These are phyloP conservation scores for Ophiostoma sp. DNA, from an alignment of 2,329 filamentous ascomycete genomes.

Conservation along the genomic window DNA sequence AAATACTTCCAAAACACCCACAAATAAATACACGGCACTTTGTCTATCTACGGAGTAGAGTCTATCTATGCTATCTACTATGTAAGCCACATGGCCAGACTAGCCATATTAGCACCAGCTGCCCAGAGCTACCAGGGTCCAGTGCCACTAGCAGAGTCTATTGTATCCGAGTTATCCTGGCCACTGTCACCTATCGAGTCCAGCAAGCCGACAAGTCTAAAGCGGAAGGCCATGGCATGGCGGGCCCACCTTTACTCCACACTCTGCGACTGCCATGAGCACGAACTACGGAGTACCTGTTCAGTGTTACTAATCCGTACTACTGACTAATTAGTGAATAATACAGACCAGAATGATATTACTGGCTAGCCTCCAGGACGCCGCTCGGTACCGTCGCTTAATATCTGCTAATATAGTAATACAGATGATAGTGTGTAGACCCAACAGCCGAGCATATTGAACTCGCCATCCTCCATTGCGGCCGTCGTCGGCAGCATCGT, in stretches of 20 bases:
- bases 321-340: too few relatives aligned
- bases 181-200: too few relatives aligned
- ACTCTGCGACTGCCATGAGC: neutral
- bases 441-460: neutral
- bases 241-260: neutral
- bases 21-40: neutral
- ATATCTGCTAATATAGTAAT: neutral
- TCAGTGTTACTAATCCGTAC: neutral
- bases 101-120: neutral
- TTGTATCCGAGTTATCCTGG: too few relatives aligned
- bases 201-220: neutral
- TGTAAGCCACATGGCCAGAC: conserved; percentile 10
- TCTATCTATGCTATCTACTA: conserved; percentile 15
- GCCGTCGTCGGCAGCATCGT: conserved; percentile 3
- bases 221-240: conserved; percentile 13
- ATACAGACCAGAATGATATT: too few relatives aligned
- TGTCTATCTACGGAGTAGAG: neutral
- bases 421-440: neutral
- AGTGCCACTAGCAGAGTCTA: neutral
- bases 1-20: neutral
- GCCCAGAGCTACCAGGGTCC: neutral
- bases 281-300: neutral
- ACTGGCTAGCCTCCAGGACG: neutral
- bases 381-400: conserved; percentile 5
- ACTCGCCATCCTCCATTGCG: neutral